phyloP scores from a whole-genome alignment of 2,329 filamentous ascomycete species.

The Endocalyx cinctus region DNA sequence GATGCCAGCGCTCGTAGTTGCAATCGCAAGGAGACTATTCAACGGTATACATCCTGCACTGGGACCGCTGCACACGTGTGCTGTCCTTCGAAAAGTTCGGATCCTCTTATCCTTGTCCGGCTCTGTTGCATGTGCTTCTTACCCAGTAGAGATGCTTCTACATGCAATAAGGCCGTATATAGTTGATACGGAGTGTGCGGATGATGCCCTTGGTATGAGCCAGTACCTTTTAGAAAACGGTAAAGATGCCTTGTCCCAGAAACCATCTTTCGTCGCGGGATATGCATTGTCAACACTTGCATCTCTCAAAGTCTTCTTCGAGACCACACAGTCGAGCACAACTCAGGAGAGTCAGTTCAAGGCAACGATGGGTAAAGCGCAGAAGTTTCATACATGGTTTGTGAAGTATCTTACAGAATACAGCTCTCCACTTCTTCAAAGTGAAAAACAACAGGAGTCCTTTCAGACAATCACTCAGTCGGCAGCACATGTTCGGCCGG shows the following conservation, averaged over 20 bases:
- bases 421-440: slow-evolving; percentile 46
- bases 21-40: slow-evolving; percentile 71
- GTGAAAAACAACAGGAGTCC: slow-evolving; percentile 44
- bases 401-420: slow-evolving; percentile 63
- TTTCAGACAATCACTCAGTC: slow-evolving; percentile 66
- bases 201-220: slow-evolving; percentile 82
- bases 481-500: slow-evolving; percentile 61
- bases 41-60: slow-evolving; percentile 77
- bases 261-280: slow-evolving; percentile 74
- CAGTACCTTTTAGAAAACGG: slow-evolving; percentile 77
- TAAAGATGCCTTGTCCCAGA: slow-evolving; percentile 54
- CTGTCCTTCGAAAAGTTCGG: slow-evolving; percentile 79
- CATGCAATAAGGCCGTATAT: slow-evolving; percentile 75
- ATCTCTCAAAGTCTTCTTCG: slow-evolving; percentile 71
- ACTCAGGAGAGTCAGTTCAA: slow-evolving; percentile 81
- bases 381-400: slow-evolving; percentile 76
- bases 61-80: slow-evolving; percentile 81
- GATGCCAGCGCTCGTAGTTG: slow-evolving; percentile 69
- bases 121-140: slow-evolving; percentile 65
- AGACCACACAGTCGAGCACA: slow-evolving; percentile 70
- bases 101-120: slow-evolving; percentile 78
- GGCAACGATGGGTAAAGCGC: slow-evolving; percentile 70
- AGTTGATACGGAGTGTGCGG: slow-evolving; percentile 78
- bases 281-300: slow-evolving; percentile 75
- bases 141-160: slow-evolving; percentile 86